A percentile compares a stretch with the other conserved stretches of the same genome.
Conservation (phyloP, 2,329 filamentous ascomycete genomes). For the Sclerotinia trifoliorum region DNA sequence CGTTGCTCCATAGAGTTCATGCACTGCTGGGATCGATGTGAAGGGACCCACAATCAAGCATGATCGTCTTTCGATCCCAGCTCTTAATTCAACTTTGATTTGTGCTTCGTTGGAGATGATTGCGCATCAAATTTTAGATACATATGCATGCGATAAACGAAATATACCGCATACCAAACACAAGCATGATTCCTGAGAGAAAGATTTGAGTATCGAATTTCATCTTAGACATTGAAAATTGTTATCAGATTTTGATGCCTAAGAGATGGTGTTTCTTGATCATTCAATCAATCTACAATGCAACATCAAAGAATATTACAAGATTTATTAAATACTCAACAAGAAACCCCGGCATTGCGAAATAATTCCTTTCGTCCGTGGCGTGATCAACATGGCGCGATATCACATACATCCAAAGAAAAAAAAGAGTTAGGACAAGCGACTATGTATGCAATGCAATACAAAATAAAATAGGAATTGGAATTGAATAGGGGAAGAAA, state of each 20-base stretch:
- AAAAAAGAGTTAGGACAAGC: background rate
- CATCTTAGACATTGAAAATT: background rate
- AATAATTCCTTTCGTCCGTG: background rate
- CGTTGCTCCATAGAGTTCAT: conserved; percentile 2
- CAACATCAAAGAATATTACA: background rate
- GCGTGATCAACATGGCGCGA: background rate
- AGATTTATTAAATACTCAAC: background rate
- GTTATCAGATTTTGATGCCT: background rate
- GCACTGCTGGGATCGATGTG: background rate
- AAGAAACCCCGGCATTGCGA: background rate
- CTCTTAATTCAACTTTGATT: background rate
- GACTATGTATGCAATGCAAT: background rate
- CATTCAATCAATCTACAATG: background rate
- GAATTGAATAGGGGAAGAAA: too few relatives aligned
- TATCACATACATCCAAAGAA: background rate
- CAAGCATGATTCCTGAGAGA: too few relatives aligned
- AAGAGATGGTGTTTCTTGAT: background rate
- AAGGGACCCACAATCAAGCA: background rate
- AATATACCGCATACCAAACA: conserved; percentile 2
- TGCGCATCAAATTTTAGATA: background rate
- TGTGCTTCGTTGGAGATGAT: background rate
- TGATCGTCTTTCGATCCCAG: conserved; percentile 8
- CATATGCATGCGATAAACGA: background rate
- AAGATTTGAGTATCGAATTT: background rate
- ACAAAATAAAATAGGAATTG: too few relatives aligned